A percentile compares a stretch with the other conserved stretches of the same genome.
phyloP scores from a whole-genome alignment of 768 basidiomycete genomes.

The Phanerodontia chrysosporium region DNA sequence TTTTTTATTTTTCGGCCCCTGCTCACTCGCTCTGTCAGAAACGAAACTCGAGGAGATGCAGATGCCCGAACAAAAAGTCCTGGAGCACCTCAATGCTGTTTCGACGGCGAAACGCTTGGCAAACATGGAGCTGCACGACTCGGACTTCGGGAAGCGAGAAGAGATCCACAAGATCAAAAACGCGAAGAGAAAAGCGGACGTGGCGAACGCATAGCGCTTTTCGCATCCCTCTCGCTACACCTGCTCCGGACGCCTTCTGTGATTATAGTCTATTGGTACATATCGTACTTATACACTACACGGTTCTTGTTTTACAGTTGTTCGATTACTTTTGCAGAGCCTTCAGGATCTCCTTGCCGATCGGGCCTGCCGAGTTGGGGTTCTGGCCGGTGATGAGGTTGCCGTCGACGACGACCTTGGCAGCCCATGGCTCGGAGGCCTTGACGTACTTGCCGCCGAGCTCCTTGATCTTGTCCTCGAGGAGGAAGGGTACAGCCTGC shows the following conservation, averaged over 20 bases:
- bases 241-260: no score
- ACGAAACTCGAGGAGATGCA: conserved; percentile 70
- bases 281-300: not conserved
- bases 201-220: conserved; percentile 6
- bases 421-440: conserved; percentile 48
- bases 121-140: conserved; percentile 89
- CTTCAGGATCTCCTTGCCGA: conserved; percentile 56
- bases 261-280: not conserved
- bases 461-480: conserved; percentile 58
- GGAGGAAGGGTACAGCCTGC: conserved; percentile 63
- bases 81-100: conserved; percentile 85
- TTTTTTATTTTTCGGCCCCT: no score
- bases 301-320: no score
- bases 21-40: conserved; percentile 37
- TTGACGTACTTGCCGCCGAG: conserved; percentile 69
- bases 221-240: no score
- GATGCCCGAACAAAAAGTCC: conserved; percentile 74
- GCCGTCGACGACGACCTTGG: conserved; percentile 54
- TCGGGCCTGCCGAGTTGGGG: conserved; percentile 54
- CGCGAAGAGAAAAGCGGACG: conserved; percentile 26
- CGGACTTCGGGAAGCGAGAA: conserved; percentile 86
- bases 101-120: conserved; percentile 90
- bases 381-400: conserved; percentile 72
- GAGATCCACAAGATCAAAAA: conserved; percentile 72
- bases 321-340: conserved; percentile 37